Conservation (phyloP, 257 asterid species). For the Solanum commersonii region DNA sequence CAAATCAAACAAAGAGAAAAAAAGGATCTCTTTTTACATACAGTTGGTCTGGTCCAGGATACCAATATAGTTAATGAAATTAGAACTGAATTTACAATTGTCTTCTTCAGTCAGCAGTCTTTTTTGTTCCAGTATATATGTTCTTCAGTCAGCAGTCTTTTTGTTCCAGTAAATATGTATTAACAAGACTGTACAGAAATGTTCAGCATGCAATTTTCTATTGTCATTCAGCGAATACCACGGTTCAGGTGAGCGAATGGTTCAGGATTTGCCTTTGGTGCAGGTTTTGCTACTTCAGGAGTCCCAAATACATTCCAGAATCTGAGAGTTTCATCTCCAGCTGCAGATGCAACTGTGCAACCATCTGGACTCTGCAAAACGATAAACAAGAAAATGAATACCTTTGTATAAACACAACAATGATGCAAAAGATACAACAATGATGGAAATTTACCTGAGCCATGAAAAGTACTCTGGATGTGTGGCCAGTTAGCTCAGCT, state of each 20-base stretch:
- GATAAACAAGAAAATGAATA: neutral
- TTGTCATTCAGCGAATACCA: constrained; percentile 42
- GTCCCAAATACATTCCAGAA: constrained; percentile 92
- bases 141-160: neutral
- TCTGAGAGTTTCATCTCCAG: constrained; percentile 87
- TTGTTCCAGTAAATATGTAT: neutral
- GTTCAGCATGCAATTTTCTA: neutral
- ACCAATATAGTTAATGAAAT: neutral
- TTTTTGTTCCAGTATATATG: neutral
- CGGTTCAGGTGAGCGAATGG: constrained; percentile 81
- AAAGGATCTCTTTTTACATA: neutral
- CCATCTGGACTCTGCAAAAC: constrained; percentile 79
- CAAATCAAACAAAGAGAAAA: neutral
- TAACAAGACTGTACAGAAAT: neutral
- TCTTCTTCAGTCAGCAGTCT: neutral
- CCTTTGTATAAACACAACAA: neutral
- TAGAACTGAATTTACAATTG: neutral
- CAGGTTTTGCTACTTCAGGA: constrained; percentile 76
- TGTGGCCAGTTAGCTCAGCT: constrained; percentile 92
- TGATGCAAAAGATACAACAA: neutral
- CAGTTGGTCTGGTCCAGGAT: neutral
- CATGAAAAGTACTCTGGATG: constrained; percentile 87
- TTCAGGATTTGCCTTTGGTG: constrained; percentile 53
- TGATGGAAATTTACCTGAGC: constrained; percentile 42
- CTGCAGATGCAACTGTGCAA: constrained; percentile 92